Evolutionary conservation across 2,329 filamentous ascomycete species (phyloP), one percentile per base, ranked within the genome.

Genomic region (Lachnellula subtilissima): DNA sequence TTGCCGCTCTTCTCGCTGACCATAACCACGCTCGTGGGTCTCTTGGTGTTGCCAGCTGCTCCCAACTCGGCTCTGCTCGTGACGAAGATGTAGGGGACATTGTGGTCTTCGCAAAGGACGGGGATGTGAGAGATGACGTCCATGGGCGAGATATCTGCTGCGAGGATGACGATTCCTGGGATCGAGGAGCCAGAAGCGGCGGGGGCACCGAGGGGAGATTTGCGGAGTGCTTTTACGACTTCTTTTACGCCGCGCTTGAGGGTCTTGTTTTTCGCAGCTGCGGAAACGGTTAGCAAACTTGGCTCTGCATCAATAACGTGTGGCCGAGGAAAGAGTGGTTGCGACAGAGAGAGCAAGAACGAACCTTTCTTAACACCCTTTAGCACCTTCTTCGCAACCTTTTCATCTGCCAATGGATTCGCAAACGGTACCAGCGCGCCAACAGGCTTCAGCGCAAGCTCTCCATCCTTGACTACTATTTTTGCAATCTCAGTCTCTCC

Each of bases 161-260:
- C 94, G 65, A 99, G 90, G 72, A 99, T 80, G 68, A 97, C 91
- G 64, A 99, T 82, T 64, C 85, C 82, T 46, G 89, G 86, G 53
- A 57, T 57, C 17, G 40, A 47, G 43, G 48, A 17, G 23, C 81
- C 73, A 52, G 82, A 78, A 70, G 83, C 78, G 63, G 83, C 81
- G 58, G 84, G 81, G n/a, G 84, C 82, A 55, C 85, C 82, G 65
- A 84, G 74, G 56, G 89, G 81, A 14, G 91, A 93, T 79, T 97
- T 97, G 78, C 94, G 91, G 67, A 99, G 89, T 36, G 92, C 88
- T 79, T 99, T 99, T 78, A 97, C 92, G 71, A 96, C 93, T 78
- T 99, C 94, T 77, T 99, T 99, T 64, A 99, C 94, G 71, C 94
- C 94, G 71, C 94, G 92, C 79, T 96, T 96, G 71, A 99, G 88